Base-by-base conservation (phyloP, 2,329 filamentous ascomycete genomes). In the Fusarium luffae region DNA sequence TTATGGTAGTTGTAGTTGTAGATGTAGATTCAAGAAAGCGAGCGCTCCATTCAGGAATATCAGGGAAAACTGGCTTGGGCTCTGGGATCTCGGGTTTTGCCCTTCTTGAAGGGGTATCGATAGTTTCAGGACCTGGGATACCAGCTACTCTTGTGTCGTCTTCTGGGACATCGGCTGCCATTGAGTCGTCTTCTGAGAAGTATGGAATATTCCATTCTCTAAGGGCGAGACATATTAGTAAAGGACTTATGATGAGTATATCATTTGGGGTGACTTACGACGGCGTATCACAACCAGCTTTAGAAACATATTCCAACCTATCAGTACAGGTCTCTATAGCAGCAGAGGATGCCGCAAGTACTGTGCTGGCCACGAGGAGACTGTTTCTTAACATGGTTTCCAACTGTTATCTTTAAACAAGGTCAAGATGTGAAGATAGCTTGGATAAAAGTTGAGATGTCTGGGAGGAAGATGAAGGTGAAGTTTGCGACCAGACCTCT, bases 311-410 rank as follows among this genome's bases (percentile, higher is more conserved):
- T 37, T 18, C 18, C n/a, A 37, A 37, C 10, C 10, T n/a, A 37
- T 37, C 34, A 7, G 34, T 37, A 12, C 34, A 37, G 12, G 0
- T 4, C 18, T 10, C 10, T 1, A 37, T 1, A 1, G 18, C 18
- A 37, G 34, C 0, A 37, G 7, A 14, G 1, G 37, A 42, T 27
- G 23, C 25, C 12, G 25, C 12, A 7, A 64, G 16, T 3, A 37
- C 9, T 27, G 5, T n/a, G 23, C 25, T 5, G 16, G 18, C 5
- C 11, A 41, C 6, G 5, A 4, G 28, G 16, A 37, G 46, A 7
- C 21, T n/a, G 40, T 5, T 30, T 28, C 49, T 32, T 28, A 62
- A 25, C 23, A 47, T 34, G 49, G 51, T 71, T 5, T n/a, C 40
- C 6, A 30, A 66, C 3, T 18, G n/a, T 32, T 21, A n/a, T 18